Evolutionary conservation across 345 rosid genomes (phyloP).

Genomic region (Chamaenerion angustifolium): DNA sequence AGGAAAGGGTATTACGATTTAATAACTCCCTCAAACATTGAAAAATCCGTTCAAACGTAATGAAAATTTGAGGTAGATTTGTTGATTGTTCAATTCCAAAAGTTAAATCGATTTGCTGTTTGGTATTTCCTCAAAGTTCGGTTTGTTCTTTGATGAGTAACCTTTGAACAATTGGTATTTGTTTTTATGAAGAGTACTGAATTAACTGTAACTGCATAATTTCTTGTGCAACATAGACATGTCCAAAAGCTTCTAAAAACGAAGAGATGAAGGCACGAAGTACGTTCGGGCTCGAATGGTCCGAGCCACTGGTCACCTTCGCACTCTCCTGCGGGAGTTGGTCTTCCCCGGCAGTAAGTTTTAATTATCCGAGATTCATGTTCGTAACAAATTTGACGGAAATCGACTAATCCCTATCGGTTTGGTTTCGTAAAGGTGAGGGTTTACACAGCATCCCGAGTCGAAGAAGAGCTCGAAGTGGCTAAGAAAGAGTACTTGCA

Average conservation of each 20-base stretch:
- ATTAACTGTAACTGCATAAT: background rate
- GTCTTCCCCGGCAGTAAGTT: slow-evolving; percentile 91
- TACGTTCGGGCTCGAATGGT: slow-evolving; percentile 67
- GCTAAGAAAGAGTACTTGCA: slow-evolving; percentile 75
- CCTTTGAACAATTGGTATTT: background rate
- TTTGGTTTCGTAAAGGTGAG: slow-evolving; percentile 34
- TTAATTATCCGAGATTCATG: background rate
- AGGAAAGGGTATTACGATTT: too few species aligned
- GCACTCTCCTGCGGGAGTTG: slow-evolving; percentile 89
- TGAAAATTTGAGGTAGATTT: too few species aligned
- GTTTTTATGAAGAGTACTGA: background rate
- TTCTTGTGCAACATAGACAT: slow-evolving; percentile 24
- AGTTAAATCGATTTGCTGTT: too few species aligned
- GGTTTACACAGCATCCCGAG: slow-evolving; percentile 56
- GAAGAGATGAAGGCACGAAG: slow-evolving; percentile 57
- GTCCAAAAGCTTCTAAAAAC: slow-evolving; percentile 51
- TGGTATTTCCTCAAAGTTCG: too few species aligned
- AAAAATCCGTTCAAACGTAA: too few species aligned
- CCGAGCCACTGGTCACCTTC: slow-evolving; percentile 79
- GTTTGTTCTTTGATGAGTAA: too few species aligned
- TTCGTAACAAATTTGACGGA: too few species aligned
- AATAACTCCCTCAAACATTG: too few species aligned
- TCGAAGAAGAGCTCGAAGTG: slow-evolving; percentile 66
- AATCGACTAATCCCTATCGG: too few species aligned
- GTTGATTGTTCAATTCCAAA: too few species aligned